Evolutionary conservation across 331 rosid genomes (phyloP).

Genomic region (Quercus phellos): DNA sequence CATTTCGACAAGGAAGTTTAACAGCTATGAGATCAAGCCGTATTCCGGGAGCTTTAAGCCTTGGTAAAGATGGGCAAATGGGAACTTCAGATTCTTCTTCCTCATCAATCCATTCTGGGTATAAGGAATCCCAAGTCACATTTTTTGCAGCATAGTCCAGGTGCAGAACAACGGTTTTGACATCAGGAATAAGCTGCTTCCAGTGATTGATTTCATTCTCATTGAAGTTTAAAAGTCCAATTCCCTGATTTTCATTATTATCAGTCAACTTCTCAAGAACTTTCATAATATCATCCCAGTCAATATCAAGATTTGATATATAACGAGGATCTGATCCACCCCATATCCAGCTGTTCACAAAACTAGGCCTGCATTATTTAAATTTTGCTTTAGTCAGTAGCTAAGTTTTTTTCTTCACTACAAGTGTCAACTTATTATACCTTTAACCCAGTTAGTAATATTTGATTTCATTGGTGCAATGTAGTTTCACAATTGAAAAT

Average conservation of each 20-base stretch:
- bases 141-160: slow-evolving; percentile 53
- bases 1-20: slow-evolving; percentile 74
- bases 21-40: slow-evolving; percentile 63
- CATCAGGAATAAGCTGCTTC: slow-evolving; percentile 57
- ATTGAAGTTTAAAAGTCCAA: slow-evolving; percentile 77
- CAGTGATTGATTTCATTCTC: slow-evolving; percentile 47
- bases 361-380: slow-evolving; percentile 20
- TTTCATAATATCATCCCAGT: slow-evolving; percentile 51
- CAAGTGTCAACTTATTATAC: too few species aligned
- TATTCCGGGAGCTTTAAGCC: slow-evolving; percentile 44
- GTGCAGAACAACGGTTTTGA: slow-evolving; percentile 41
- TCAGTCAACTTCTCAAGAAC: slow-evolving; percentile 31
- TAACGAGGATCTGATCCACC: slow-evolving; percentile 66
- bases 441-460: neutral
- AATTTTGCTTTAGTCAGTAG: neutral
- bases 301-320: slow-evolving; percentile 32
- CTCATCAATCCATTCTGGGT: slow-evolving; percentile 97
- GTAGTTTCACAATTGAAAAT: neutral
- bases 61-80: slow-evolving; percentile 71
- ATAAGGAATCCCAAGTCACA: slow-evolving; percentile 78
- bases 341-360: slow-evolving; percentile 81
- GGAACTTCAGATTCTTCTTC: slow-evolving; percentile 79
- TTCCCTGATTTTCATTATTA: slow-evolving; percentile 47
- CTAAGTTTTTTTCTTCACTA: neutral
- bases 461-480: neutral